Evolutionary conservation across 768 basidiomycete species (phyloP), one percentile per base, ranked within the genome.

Genomic region (Leucocoprinus birnbaumii): DNA sequence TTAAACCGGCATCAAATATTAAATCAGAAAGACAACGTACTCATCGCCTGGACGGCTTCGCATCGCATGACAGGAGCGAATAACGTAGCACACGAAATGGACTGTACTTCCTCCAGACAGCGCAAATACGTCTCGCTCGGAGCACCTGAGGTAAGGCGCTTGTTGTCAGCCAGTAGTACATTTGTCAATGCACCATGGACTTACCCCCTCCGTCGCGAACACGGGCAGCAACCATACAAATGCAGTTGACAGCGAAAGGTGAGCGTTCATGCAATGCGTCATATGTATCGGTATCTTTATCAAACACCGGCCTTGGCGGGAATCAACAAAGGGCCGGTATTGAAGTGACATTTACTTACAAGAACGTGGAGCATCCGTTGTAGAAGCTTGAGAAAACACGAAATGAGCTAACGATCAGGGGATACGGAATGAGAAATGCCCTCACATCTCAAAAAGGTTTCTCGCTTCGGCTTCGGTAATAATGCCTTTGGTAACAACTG

Each of bases 1-100:
- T 55, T 56, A 42, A 48, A 41, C 35, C 38, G 25, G 31, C 21
- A 9, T 19, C 11, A 43, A 7, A 24, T 34, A 14, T 41, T 21
- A 37, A n/a, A 55, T 38, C 2, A 50, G 46, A 41, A 41, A 8
- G 40, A 7, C 40, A 10, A 73, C 91, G 67, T 58, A 94, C 92
- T 90, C 90, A 94, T 96, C 8, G 93, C 89, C 67, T 95, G 94
- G 19, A 97, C 86, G 3, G 91, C 92, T 71, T 98, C 94, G 58
- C 84, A 80, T 31, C 92, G 79, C 58, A 84, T 75, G 19, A 95
- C 92, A 10, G 92, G 91, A 2, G 89, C 82, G 67, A 97, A 98
- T 16, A 98, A 77, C 2, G 91, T 92, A 5, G 87, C 87, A 48
- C 88, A 85, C 6, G 91, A 91, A 58, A 93, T 94, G 25, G 78